Percentiles rank a stretch among this genome's conserved stretches.
These are phyloP conservation scores for Fraxinus floribunda DNA, from an alignment of 305 asterid species.

Conservation along the genomic window DNA sequence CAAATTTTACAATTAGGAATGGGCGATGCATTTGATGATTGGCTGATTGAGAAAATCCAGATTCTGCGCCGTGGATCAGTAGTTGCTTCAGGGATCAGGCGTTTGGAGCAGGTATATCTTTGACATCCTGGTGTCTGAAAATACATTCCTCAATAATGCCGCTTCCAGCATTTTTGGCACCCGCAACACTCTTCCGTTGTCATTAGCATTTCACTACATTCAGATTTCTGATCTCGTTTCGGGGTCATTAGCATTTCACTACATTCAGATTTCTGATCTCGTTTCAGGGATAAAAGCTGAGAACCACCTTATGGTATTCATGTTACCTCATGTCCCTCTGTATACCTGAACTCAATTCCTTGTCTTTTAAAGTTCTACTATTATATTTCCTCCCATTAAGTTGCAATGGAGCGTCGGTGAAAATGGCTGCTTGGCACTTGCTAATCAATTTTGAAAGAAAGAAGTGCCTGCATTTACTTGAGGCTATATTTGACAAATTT, in stretches of 20 bases:
- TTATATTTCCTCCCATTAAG: neutral
- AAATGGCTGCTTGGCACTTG: neutral
- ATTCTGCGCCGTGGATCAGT: conserved; percentile 78
- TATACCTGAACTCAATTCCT: neutral
- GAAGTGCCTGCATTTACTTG: neutral
- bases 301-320: neutral
- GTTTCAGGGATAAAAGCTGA: neutral
- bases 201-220: neutral
- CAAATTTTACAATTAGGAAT: conserved; percentile 96
- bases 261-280: neutral
- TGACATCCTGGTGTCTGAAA: conserved; percentile 7
- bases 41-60: conserved; percentile 95
- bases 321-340: neutral
- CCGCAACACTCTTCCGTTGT: neutral
- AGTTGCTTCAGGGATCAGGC: conserved; percentile 82
- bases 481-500: neutral
- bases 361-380: neutral
- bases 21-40: conserved; percentile 99
- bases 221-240: neutral
- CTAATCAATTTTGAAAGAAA: neutral
- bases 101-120: conserved; percentile 76
- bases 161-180: neutral
- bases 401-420: neutral
- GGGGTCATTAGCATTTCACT: neutral
- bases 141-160: neutral